Conservation (phyloP, 345 rosid species). For the Linum lewisii region DNA sequence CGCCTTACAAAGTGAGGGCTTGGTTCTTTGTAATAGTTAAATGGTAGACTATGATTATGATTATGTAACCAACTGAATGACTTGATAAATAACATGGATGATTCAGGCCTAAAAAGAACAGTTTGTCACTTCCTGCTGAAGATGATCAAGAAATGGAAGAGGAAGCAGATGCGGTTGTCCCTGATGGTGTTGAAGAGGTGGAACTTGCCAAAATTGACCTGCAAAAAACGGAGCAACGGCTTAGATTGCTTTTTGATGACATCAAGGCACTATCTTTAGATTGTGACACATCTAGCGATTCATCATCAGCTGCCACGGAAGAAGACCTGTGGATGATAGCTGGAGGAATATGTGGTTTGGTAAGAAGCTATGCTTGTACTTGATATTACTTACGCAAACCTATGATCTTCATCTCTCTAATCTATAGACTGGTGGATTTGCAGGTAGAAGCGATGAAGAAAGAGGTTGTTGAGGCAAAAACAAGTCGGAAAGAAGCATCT, state of each 20-base stretch:
- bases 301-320: constrained; percentile 21
- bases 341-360: constrained; percentile 39
- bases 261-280: constrained; percentile 56
- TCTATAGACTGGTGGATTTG: too few species aligned
- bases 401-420: too few species aligned
- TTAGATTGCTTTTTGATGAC: constrained; percentile 68
- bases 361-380: too few species aligned
- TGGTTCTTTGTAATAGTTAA: too few species aligned
- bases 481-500: constrained; percentile 70
- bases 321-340: constrained; percentile 41
- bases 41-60: too few species aligned
- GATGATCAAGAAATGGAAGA: constrained; percentile 95
- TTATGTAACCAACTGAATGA: too few species aligned
- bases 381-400: too few species aligned
- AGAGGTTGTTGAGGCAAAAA: constrained; percentile 71
- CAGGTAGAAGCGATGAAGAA: too few species aligned
- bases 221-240: constrained; percentile 65
- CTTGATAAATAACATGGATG: constrained; percentile 7
- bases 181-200: constrained; percentile 94
- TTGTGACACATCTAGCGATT: constrained; percentile 47
- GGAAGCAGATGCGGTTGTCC: constrained; percentile 96
- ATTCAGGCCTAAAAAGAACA: constrained; percentile 85
- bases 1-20: constrained; percentile 90
- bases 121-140: constrained; percentile 77
- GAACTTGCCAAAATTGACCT: constrained; percentile 87